Conservation (phyloP, 1,139 yeast species). For the Yamadazyma spencermartinsiae region DNA sequence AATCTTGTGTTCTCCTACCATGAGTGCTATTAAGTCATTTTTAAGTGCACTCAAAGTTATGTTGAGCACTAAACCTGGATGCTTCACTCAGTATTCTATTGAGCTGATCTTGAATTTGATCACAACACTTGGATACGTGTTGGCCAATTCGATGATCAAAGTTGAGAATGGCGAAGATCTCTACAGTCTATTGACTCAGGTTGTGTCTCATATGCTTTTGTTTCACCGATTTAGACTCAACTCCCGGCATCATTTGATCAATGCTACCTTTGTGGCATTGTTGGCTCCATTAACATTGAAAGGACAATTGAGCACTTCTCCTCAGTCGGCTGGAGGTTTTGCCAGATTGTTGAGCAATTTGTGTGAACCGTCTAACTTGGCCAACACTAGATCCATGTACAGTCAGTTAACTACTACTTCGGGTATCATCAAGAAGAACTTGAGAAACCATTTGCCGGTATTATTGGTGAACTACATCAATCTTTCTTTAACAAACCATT, state of each 20-base stretch:
- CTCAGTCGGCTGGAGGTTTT: conserved; percentile 26
- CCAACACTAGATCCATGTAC: conserved; percentile 8
- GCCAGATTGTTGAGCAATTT: conserved; percentile 64
- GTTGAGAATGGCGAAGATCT: conserved; percentile 3
- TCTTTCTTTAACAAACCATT: conserved; percentile 50
- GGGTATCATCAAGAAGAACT: conserved; percentile 52
- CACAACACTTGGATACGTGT: conserved; percentile 21
- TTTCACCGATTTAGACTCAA: conserved; percentile 70
- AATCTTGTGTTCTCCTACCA: neutral
- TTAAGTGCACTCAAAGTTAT: conserved; percentile 23
- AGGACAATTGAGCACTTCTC: conserved; percentile 5
- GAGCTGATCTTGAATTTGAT: conserved; percentile 51
- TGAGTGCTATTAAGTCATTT: neutral
- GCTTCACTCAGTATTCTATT: conserved; percentile 65
- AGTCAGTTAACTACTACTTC: conserved; percentile 55
- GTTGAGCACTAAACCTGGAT: conserved; percentile 54
- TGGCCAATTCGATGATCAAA: conserved; percentile 1
- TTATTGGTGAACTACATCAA: conserved; percentile 58
- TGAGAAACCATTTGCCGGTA: conserved; percentile 65
- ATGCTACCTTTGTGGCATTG: conserved; percentile 47
- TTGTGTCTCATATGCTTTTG: conserved; percentile 56
- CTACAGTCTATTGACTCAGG: conserved; percentile 41
- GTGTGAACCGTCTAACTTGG: conserved; percentile 61
- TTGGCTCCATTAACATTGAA: conserved; percentile 45
- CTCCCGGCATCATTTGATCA: conserved; percentile 70